A percentile compares a stretch with the other conserved stretches of the same genome.
phyloP scores from a whole-genome alignment of 768 basidiomycete genomes.

The Royoungia palumana region DNA sequence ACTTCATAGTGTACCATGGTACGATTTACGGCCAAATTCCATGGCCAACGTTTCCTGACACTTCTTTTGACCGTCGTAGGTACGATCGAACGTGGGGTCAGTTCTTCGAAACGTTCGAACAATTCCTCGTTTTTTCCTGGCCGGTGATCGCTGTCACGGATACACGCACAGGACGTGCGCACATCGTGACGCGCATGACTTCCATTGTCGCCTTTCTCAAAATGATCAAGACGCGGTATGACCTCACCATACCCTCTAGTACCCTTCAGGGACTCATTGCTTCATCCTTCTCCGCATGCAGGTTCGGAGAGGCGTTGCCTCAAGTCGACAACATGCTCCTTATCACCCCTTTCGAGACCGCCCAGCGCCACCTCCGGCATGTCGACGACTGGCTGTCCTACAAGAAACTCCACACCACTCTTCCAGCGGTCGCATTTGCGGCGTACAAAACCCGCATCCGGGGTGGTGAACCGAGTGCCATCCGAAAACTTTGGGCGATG shows the following conservation, averaged over 20 bases:
- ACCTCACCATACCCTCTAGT: background rate
- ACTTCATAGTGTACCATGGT: constrained; percentile 67
- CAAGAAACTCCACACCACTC: constrained; percentile 64
- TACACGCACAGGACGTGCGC: constrained; percentile 63
- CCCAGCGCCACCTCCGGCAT: constrained; percentile 65
- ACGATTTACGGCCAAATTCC: background rate
- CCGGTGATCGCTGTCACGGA: constrained; percentile 78
- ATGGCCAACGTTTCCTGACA: background rate
- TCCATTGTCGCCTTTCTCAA: constrained; percentile 74
- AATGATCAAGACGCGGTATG: constrained; percentile 79
- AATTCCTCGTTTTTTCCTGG: constrained; percentile 80
- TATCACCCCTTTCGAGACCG: constrained; percentile 65
- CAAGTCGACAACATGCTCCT: constrained; percentile 69
- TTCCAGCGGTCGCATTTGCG: constrained; percentile 65
- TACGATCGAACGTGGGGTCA: constrained; percentile 80
- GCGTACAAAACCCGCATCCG: constrained; percentile 65
- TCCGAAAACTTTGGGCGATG: constrained; percentile 64
- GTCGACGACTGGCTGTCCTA: constrained; percentile 66
- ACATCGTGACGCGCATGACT: constrained; percentile 74
- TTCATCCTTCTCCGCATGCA: background rate
- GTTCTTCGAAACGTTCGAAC: constrained; percentile 74
- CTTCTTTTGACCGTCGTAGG: constrained; percentile 37
- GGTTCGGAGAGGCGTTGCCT: constrained; percentile 75
- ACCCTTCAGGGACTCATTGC: background rate
- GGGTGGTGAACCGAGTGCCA: constrained; percentile 60